Percentiles rank a stretch among this genome's conserved stretches.
Conservation (phyloP, 2,329 filamentous ascomycete species). For the Seiridium unicorne region DNA sequence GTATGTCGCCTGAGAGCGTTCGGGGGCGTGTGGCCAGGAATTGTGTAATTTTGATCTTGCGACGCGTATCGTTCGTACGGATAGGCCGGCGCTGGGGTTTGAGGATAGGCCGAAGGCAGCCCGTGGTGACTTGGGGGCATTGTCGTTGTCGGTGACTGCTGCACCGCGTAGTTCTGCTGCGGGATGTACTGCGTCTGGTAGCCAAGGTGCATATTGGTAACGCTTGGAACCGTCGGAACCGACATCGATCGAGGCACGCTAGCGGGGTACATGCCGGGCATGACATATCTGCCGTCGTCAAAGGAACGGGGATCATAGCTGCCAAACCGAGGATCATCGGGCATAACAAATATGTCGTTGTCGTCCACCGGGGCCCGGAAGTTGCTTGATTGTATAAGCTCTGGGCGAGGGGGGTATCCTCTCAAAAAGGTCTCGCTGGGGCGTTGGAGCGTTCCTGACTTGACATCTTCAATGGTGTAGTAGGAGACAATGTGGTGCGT, state of each 20-base stretch:
- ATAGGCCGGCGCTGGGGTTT: background rate
- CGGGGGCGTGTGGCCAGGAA: background rate
- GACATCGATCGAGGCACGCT: slow-evolving; percentile 10
- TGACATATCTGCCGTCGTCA: background rate
- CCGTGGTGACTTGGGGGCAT: background rate
- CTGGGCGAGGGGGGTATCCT: slow-evolving; percentile 38
- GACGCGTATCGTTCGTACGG: background rate
- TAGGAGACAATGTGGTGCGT: slow-evolving; percentile 88
- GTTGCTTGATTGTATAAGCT: slow-evolving; percentile 61
- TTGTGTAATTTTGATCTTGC: background rate
- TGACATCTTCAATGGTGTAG: slow-evolving; percentile 80
- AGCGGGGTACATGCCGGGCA: background rate
- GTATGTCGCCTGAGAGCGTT: background rate
- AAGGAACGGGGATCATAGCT: background rate
- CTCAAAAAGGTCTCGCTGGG: slow-evolving; percentile 36
- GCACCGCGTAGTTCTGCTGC: background rate
- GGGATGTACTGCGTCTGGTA: background rate
- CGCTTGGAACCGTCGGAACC: slow-evolving; percentile 4
- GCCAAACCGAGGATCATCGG: slow-evolving; percentile 6
- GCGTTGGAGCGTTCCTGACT: slow-evolving; percentile 53
- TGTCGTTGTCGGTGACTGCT: background rate
- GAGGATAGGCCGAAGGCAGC: background rate
- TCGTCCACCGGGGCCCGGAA: slow-evolving; percentile 68
- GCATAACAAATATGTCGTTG: slow-evolving; percentile 12
- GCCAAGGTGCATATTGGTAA: background rate